Evolutionary conservation across 1,284 basidiomycete genomes (phyloP).

Genomic region (Thelephora terrestris): DNA sequence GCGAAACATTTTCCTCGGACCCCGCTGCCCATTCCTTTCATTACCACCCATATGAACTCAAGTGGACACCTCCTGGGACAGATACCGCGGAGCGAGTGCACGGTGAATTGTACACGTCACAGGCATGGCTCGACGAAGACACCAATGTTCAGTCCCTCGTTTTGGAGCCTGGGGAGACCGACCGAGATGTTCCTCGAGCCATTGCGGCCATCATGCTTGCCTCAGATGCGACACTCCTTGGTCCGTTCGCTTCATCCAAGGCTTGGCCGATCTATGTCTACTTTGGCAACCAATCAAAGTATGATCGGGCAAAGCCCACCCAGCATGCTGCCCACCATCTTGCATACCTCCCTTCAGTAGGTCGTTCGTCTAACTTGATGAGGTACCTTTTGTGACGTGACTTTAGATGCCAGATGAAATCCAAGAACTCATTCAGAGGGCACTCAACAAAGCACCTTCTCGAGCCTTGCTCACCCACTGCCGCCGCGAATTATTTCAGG

Average conservation of each 20-base stretch:
- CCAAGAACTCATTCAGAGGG: slow-evolving; percentile 3
- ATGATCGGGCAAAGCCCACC: slow-evolving; percentile 11
- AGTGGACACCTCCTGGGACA: neutral
- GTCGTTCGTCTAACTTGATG: neutral
- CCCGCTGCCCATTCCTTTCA: slow-evolving; percentile 7
- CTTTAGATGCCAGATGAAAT: slow-evolving; percentile 4
- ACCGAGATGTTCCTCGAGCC: slow-evolving; percentile 12
- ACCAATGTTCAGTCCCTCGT: slow-evolving; percentile 12
- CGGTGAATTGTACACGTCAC: slow-evolving; percentile 13
- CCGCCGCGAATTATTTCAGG: slow-evolving; percentile 18
- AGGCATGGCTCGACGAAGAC: slow-evolving; percentile 14
- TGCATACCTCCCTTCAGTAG: slow-evolving; percentile 14
- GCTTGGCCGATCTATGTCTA: slow-evolving; percentile 22
- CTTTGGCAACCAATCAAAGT: slow-evolving; percentile 22
- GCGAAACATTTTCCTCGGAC: slow-evolving; percentile 5
- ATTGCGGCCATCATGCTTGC: slow-evolving; percentile 18
- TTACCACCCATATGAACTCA: slow-evolving; percentile 6
- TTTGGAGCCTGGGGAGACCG: slow-evolving; percentile 7
- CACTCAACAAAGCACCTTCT: neutral
- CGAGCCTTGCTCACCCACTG: slow-evolving; percentile 12
- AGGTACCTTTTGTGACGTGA: neutral
- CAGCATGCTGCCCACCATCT: slow-evolving; percentile 12
- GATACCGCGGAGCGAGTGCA: neutral
- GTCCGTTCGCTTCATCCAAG: slow-evolving; percentile 18
- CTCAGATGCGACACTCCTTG: slow-evolving; percentile 22